A percentile compares a stretch with the other conserved stretches of the same genome.
Conservation (phyloP, 176 grass and related monocot species). For the Eragrostis nindensis region DNA sequence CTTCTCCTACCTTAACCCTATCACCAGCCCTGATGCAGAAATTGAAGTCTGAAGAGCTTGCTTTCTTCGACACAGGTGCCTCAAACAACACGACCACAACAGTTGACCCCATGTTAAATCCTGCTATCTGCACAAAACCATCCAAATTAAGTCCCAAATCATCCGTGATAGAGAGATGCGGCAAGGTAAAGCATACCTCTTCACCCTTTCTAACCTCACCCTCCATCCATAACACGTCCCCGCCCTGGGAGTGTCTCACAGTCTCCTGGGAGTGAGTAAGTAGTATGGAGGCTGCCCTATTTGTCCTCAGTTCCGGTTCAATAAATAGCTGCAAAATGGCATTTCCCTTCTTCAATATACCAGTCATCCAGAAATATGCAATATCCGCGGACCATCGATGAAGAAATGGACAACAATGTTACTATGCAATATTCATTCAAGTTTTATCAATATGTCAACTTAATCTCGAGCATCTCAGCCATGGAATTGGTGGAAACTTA, state of each 20-base stretch:
- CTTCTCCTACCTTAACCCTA: slow-evolving; percentile 74
- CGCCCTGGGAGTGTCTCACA: no score
- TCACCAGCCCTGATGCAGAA: slow-evolving; percentile 72
- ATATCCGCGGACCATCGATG: neutral
- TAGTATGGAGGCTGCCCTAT: slow-evolving; percentile 35
- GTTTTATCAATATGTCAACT: neutral
- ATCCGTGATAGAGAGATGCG: neutral
- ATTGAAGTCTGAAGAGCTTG: slow-evolving; percentile 45
- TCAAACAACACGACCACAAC: slow-evolving; percentile 87
- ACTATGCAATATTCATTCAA: no score
- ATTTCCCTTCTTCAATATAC: neutral
- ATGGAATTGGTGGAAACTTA: no score
- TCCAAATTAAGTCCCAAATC: neutral
- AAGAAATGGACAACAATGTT: neutral
- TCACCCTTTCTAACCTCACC: slow-evolving; percentile 62
- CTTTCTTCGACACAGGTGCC: slow-evolving; percentile 60
- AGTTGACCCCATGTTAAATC: slow-evolving; percentile 83
- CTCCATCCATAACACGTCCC: no score
- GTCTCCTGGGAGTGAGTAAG: no score
- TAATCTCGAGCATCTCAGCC: neutral
- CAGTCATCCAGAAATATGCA: neutral
- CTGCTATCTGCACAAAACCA: slow-evolving; percentile 54
- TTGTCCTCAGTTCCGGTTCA: slow-evolving; percentile 69
- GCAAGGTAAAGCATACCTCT: neutral
- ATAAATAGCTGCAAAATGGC: slow-evolving; percentile 53